Evolutionary conservation across 768 basidiomycete species (phyloP), one percentile per base, ranked within the genome.

Genomic region (Mycena epipterygia): DNA sequence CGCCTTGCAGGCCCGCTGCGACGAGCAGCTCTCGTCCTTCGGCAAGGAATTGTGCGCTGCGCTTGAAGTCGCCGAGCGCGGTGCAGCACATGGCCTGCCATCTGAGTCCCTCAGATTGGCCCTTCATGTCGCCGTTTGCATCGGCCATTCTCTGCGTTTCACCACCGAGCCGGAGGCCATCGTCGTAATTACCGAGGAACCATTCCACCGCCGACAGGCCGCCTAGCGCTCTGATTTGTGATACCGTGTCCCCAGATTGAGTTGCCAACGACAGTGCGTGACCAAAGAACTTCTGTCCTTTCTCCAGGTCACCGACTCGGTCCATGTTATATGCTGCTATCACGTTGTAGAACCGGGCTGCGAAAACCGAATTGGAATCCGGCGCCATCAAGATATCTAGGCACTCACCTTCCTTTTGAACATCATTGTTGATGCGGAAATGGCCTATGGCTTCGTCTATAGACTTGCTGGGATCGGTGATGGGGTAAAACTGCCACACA

Each of bases 61-160:
- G 48, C 25, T 29, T 63, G 48, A 51, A 64, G 51, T 64, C 37
- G 2, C 62, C 62, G 23, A 64, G 49, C 5, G 49, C 25, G 4
- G 46, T 51, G 25, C 48, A 63, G 37, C 61, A 63, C 61, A 63
- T 51, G 9, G 61, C 48, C 39, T 64, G 51, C 9, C 7, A 14
- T 42, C 51, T 23, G n/a, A 42, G 21, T 14, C 51, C 39, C 2
- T 5, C 7, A 4, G 19, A 0, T 29, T 64, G 29, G 19, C 51
- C 27, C 5, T 25, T 39, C 8, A 44, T 3, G 27, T 55, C 12
- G 1, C 63, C 63, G 0, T 35, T 12, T 14, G 51, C 51, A 21
- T n/a, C n/a, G 12, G 23, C 37, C n/a, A 64, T 63, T n/a, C 21
- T 42, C 0, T 33, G 41, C 23, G n/a, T 21, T 7, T 42, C 63